Conservation (phyloP, 352 stramenopile species). For the Pythium coloratum region DNA sequence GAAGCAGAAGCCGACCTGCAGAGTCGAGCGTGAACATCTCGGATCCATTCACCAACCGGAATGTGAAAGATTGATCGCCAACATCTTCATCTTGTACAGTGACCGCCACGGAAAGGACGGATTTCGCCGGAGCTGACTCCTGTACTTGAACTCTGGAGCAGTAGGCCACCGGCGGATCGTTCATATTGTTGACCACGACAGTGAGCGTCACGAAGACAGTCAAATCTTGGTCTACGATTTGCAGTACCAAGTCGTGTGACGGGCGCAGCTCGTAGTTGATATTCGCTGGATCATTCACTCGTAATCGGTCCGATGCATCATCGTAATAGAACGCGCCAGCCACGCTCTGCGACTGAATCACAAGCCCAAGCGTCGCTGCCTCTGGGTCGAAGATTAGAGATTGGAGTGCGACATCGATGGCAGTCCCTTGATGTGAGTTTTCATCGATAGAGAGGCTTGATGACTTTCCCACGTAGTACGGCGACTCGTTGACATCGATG, state of each 20-base stretch:
- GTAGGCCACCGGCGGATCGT: constrained; percentile 29
- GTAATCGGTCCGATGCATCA: constrained; percentile 29
- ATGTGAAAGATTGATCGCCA: constrained; percentile 24
- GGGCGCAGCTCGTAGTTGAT: constrained; percentile 40
- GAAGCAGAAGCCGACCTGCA: constrained; percentile 32
- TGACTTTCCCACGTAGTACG: constrained; percentile 9
- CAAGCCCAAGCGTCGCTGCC: constrained; percentile 18
- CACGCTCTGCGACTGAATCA: constrained; percentile 36
- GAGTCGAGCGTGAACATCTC: constrained; percentile 37
- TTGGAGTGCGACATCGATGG: constrained; percentile 9
- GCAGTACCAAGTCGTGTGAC: constrained; percentile 17
- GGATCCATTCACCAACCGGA: constrained; percentile 25
- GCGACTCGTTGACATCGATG: constrained; percentile 28
- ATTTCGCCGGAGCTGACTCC: constrained; percentile 29
- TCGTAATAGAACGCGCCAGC: constrained; percentile 52
- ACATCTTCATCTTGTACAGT: constrained; percentile 32
- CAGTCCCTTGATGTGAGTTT: constrained; percentile 18
- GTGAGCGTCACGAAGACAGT: constrained; percentile 10
- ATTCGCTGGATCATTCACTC: constrained; percentile 27
- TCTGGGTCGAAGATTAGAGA: constrained; percentile 29
- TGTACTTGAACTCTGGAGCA: constrained; percentile 21
- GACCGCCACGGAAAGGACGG: constrained; percentile 18
- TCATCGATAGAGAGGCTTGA: constrained; percentile 15
- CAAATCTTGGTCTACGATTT: constrained; percentile 23
- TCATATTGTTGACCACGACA: constrained; percentile 25